Conservation (phyloP, 331 rosid genomes). For the Acacia concinna region DNA sequence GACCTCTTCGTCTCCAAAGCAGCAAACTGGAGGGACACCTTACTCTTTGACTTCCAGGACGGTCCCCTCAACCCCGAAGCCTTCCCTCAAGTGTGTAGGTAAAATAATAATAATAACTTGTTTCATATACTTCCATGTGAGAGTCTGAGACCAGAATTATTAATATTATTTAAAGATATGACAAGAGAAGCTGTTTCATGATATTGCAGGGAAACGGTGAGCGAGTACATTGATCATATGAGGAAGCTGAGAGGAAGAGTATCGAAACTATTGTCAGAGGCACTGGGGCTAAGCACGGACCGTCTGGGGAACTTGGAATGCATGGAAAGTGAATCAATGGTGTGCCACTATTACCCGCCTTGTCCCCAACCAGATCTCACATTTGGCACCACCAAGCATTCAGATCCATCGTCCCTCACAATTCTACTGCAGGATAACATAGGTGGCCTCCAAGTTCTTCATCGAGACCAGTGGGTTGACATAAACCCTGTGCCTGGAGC, state of each 20-base stretch:
- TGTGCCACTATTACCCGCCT: conserved; percentile 74
- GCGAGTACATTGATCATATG: conserved; percentile 53
- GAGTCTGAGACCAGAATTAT: neutral
- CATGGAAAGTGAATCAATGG: conserved; percentile 60
- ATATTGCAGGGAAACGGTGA: conserved; percentile 51
- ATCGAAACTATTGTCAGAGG: conserved; percentile 63
- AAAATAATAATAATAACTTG: neutral
- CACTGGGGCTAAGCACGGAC: conserved; percentile 57
- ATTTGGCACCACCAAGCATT: conserved; percentile 69
- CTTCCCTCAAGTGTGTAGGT: conserved; percentile 67
- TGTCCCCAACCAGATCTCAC: conserved; percentile 85
- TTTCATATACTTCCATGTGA: neutral
- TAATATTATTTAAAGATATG: no score
- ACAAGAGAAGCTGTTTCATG: neutral
- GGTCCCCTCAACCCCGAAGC: conserved; percentile 57
- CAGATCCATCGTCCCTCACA: conserved; percentile 74
- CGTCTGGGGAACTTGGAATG: conserved; percentile 54
- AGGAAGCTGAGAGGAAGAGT: conserved; percentile 41
- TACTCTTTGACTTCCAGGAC: conserved; percentile 58
- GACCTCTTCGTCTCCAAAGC: conserved; percentile 63
- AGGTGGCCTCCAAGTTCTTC: conserved; percentile 82
- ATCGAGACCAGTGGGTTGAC: conserved; percentile 67
- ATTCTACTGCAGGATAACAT: conserved; percentile 67
- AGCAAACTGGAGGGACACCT: conserved; percentile 84
- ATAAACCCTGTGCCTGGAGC: conserved; percentile 57